Conservation (phyloP, 345 rosid genomes). For the Sisymbrium altissimum region DNA sequence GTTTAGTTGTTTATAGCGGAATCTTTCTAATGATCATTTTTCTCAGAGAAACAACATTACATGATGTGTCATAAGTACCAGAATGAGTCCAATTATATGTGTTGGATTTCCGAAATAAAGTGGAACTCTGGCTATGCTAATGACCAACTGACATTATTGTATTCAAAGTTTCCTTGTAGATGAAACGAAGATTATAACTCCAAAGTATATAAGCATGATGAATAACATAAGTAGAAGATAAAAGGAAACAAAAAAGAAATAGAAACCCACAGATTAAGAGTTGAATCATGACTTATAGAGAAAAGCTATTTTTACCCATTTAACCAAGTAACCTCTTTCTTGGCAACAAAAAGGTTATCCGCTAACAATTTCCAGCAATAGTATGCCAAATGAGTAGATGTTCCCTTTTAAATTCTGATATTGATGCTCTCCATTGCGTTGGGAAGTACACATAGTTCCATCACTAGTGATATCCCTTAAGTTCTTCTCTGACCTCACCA, state of each 20-base stretch:
- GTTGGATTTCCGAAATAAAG: constrained; percentile 62
- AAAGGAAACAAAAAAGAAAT: constrained; percentile 36
- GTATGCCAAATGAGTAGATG: constrained; percentile 75
- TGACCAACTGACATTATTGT: constrained; percentile 78
- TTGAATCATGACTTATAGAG: background rate
- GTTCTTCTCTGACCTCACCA: constrained; percentile 75
- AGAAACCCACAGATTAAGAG: constrained; percentile 13
- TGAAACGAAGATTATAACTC: constrained; percentile 4
- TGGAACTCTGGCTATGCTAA: constrained; percentile 97
- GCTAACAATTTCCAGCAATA: constrained; percentile 74
- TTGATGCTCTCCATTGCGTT: constrained; percentile 63
- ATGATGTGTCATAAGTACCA: constrained; percentile 76
- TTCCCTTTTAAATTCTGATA: constrained; percentile 76
- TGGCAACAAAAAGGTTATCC: constrained; percentile 83
- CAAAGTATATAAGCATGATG: background rate
- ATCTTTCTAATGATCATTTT: constrained; percentile 88
- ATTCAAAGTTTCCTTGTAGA: constrained; percentile 81
- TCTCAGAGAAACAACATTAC: constrained; percentile 67
- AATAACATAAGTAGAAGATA: background rate
- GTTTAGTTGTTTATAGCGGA: constrained; percentile 54
- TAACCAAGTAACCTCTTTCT: constrained; percentile 73
- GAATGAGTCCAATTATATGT: constrained; percentile 84
- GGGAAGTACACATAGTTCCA: constrained; percentile 78
- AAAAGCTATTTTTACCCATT: constrained; percentile 60
- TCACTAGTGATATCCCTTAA: constrained; percentile 56